A percentile compares a stretch with the other conserved stretches of the same genome.
phyloP scores from a whole-genome alignment of 2,329 filamentous ascomycete genomes.

The Fusarium devonianum region DNA sequence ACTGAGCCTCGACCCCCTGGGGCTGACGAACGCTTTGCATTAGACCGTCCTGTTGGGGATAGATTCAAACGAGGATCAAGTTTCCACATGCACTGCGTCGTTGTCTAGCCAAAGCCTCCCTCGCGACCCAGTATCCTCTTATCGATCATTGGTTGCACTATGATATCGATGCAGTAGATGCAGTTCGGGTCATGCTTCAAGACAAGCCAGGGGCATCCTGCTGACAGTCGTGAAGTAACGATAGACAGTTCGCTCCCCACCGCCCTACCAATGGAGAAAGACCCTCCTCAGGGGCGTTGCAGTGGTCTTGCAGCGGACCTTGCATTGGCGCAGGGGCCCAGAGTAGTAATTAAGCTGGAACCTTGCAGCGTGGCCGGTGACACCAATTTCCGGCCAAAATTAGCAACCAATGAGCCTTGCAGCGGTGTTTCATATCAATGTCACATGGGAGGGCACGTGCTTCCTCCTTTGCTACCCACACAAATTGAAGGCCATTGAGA shows the following conservation, averaged over 20 bases:
- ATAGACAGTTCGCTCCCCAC: slow-evolving; percentile 8
- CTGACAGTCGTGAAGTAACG: slow-evolving; percentile 17
- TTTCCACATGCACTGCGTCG: slow-evolving; percentile 11
- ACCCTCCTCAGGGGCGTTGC: slow-evolving; percentile 17
- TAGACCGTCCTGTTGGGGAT: slow-evolving; percentile 14
- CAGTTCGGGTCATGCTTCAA: slow-evolving; percentile 6
- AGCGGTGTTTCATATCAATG: slow-evolving; percentile 26
- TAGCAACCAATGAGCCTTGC: slow-evolving; percentile 35
- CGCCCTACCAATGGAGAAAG: slow-evolving; percentile 15
- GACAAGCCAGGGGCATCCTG: not conserved
- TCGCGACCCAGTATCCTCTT: slow-evolving; percentile 5
- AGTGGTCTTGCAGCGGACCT: slow-evolving; percentile 21
- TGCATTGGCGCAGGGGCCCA: slow-evolving; percentile 28
- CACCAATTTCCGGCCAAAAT: slow-evolving; percentile 41
- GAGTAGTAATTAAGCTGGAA: slow-evolving; percentile 30
- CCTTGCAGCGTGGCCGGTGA: slow-evolving; percentile 17
- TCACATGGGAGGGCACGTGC: slow-evolving; percentile 10
- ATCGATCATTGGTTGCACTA: slow-evolving; percentile 16
- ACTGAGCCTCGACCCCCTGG: slow-evolving; percentile 12
- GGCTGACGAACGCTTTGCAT: slow-evolving; percentile 9
- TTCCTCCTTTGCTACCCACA: not conserved
- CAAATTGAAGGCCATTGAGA: not conserved
- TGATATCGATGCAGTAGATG: too few species aligned
- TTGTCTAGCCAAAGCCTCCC: slow-evolving; percentile 20
- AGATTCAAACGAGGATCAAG: slow-evolving; percentile 14